Base-by-base conservation (phyloP, 176 grass and related monocot species). In the Musa troglodytarum region DNA sequence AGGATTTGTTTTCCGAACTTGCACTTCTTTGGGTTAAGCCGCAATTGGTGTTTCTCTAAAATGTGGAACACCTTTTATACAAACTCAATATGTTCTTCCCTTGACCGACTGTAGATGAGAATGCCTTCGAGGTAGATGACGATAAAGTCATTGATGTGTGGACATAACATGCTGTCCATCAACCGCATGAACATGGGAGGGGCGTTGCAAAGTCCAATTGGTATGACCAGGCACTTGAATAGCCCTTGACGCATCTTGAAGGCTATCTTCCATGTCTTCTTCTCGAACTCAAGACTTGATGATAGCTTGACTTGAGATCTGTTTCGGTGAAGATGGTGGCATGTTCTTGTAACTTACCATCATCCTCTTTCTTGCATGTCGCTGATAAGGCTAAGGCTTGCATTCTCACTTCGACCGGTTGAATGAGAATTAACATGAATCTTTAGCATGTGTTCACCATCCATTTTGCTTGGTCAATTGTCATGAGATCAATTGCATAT, bases 171-270 rank as follows among this genome's bases (percentile, higher is more conserved):
- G 4, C 65, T 19, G 43, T 81, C 73, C 69, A 73, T 73, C 16
- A 81, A 24, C 17, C 77, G 50, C 68, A 74, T 81, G 10, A 81
- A 81, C 1, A 51, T 71, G 52, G 26, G 0, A 50, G 67, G 67
- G 49, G 78, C 52, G 50, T 80, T 72, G 64, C 50, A 80, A 17
- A 72, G 64, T 56, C 25, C 64, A 29, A 80, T 73, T 1, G 7
- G 66, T 52, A 73, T 74, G n/a, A 73, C 67, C 12, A 81, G 54
- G 67, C 69, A 81, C 71, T 81, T 23, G 73, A 63, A 81, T 16
- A 81, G 49, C 53, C 78, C 54, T 24, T 81, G 78, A 21, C 17
- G 20, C 20, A 29, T 81, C 19, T 81, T 72, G 67, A 81, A 81
- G 49, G 53, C 9, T 23, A 50, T 81, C 58, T 81, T 80, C 24